A percentile compares a stretch with the other conserved stretches of the same genome.
phyloP scores from a whole-genome alignment of 2,329 filamentous ascomycete genomes.

The Aspergillus eucalypticola region DNA sequence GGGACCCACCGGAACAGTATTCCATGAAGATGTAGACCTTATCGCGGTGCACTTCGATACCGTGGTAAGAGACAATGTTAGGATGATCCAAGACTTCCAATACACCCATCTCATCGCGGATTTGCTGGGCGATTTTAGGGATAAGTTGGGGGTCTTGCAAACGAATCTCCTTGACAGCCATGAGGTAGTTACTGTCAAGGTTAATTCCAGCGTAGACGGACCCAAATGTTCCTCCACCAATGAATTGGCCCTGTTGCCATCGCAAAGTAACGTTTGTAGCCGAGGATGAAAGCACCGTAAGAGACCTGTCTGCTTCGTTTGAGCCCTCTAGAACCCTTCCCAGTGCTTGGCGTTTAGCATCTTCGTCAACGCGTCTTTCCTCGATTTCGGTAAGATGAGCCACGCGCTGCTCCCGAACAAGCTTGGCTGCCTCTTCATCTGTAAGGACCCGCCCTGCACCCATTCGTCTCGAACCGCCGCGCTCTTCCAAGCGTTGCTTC shows the following conservation, averaged over 20 bases:
- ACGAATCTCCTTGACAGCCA: constrained; percentile 98
- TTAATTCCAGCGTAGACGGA: constrained; percentile 98
- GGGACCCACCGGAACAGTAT: constrained; percentile 91
- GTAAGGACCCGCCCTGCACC: constrained; percentile 73
- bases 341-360: constrained; percentile 81
- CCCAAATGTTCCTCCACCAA: constrained; percentile 94
- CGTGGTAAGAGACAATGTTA: constrained; percentile 96
- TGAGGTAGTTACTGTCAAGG: constrained; percentile 89
- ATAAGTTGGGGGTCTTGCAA: constrained; percentile 96
- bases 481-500: constrained; percentile 80
- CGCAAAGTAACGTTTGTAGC: constrained; percentile 93
- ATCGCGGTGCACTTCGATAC: constrained; percentile 96
- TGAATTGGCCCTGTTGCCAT: constrained; percentile 98
- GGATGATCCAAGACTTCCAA: constrained; percentile 94
- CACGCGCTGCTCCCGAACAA: constrained; percentile 74
- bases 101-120: constrained; percentile 95
- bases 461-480: constrained; percentile 72
- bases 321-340: constrained; percentile 90
- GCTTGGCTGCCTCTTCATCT: constrained; percentile 79
- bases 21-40: constrained; percentile 99
- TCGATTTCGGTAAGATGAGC: constrained; percentile 75
- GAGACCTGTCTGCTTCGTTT: constrained; percentile 91
- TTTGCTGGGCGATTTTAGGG: constrained; percentile 88
- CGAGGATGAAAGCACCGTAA: constrained; percentile 90
- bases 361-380: constrained; percentile 71